Percentiles rank a stretch among this genome's conserved stretches.
Conservation (phyloP, 306 rosid species). For the Leucaena leucocephala region DNA sequence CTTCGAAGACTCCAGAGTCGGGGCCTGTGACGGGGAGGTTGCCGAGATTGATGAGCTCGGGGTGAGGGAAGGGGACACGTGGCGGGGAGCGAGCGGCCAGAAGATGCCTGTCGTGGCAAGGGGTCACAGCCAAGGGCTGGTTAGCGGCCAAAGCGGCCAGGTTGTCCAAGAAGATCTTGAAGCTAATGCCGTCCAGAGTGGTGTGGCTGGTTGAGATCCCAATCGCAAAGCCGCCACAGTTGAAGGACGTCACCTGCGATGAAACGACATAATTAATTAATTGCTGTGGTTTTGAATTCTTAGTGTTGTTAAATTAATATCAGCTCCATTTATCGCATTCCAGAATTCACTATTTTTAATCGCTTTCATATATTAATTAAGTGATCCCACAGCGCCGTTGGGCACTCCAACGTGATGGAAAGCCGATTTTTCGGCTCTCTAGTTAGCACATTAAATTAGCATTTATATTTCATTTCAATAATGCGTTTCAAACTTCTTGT, state of each 20-base stretch:
- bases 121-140: slow-evolving; percentile 49
- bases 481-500: not conserved
- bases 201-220: slow-evolving; percentile 64
- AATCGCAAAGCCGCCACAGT: slow-evolving; percentile 73
- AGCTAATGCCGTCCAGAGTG: slow-evolving; percentile 65
- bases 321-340: not conserved
- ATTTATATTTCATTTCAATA: not conserved
- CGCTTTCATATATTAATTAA: not conserved
- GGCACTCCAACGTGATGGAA: not conserved
- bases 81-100: slow-evolving; percentile 83
- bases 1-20: slow-evolving; percentile 50
- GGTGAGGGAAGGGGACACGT: slow-evolving; percentile 62
- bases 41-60: slow-evolving; percentile 52
- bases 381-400: not conserved
- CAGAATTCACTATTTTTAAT: not conserved
- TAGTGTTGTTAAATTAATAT: not conserved
- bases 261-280: not conserved
- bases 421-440: not conserved
- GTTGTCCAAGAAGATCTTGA: slow-evolving; percentile 64
- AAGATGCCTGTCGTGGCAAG: slow-evolving; percentile 60
- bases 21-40: slow-evolving; percentile 2
- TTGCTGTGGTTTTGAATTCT: too few relatives aligned
- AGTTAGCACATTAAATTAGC: not conserved
- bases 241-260: slow-evolving; percentile 61
- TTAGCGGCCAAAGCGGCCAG: slow-evolving; percentile 64